Base-by-base conservation (phyloP, 2,329 filamentous ascomycete species). In the Chrysosporium keratinophilum region DNA sequence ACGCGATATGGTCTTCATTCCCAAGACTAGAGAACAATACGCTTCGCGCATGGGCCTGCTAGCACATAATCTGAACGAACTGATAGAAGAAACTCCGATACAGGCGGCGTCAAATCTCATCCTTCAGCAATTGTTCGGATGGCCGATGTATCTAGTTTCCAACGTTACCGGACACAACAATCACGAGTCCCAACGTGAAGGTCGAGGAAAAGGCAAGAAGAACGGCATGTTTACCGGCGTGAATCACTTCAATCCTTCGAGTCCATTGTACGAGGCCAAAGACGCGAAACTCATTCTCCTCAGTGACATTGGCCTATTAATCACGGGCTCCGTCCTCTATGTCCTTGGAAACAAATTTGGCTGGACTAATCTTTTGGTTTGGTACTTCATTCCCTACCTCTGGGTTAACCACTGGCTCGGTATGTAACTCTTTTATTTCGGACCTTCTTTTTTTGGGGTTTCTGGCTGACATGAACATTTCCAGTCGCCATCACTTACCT, bases 331-430 rank as follows among this genome's bases (percentile, higher is more conserved):
- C 57, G 76, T 72, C 50, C 78, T 95, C 57, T 79, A 79, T 71
- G 78, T 78, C 64, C 76, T 96, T 60, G 83, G 83, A 64, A 82
- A 82, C 70, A 86, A 73, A 54, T 96, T 84, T 63, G 93, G 93
- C 66, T 91, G 83, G 77, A 69, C 76, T 67, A 97, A 96, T 77
- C 77, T 97, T 69, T 74, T 87, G 56, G 85, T 98, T 59, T 97
- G 93, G 91, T 98, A 98, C 75, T 83, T 90, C 66, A 67, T 94
- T 56, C 93, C 93, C 37, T 98, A 97, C 71, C 78, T 96, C 57
- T 96, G 91, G 91, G 90, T 96, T 54, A 95, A 97, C 81, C 89
- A 96, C 81, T 97, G 91, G 91, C 85, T 97, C 54, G 87, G 88
- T 93, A 83, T 79, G 87, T 79, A 50, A 50, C 40, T 20, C 11